Percentiles rank a stretch among this genome's conserved stretches.
phyloP scores from a whole-genome alignment of 768 basidiomycete species.

The Tulasnella calospora region DNA sequence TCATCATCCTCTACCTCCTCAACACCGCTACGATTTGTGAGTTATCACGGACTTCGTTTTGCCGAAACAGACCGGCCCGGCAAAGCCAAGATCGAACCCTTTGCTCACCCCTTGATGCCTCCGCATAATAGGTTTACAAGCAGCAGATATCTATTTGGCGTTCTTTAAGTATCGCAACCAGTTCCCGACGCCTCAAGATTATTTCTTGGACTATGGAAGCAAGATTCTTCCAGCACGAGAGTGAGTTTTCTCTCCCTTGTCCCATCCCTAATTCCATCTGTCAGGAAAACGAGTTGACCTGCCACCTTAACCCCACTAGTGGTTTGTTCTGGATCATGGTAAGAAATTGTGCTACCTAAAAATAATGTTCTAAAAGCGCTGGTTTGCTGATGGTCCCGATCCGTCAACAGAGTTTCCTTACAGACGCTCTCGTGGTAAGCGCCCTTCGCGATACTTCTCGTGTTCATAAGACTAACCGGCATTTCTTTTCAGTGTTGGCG shows the following conservation, averaged over 20 bases:
- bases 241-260: background rate
- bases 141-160: constrained; percentile 16
- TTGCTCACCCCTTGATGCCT: background rate
- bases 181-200: background rate
- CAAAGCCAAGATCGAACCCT: background rate
- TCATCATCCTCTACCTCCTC: constrained; percentile 20
- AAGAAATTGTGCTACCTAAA: background rate
- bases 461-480: background rate
- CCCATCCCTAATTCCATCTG: background rate
- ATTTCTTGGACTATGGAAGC: constrained; percentile 22
- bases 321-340: constrained; percentile 11
- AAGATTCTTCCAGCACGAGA: constrained; percentile 21
- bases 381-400: background rate
- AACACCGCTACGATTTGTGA: constrained; percentile 17
- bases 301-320: background rate
- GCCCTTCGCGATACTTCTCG: background rate
- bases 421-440: constrained; percentile 14
- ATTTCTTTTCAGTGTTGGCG: constrained; percentile 14
- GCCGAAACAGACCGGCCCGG: background rate
- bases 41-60: background rate
- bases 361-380: background rate
- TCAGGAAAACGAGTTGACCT: background rate
- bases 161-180: constrained; percentile 7
- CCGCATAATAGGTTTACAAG: constrained; percentile 16
- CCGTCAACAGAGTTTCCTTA: constrained; percentile 1